Base-by-base conservation (phyloP, 1,284 basidiomycete genomes). In the Boletus sp. region DNA sequence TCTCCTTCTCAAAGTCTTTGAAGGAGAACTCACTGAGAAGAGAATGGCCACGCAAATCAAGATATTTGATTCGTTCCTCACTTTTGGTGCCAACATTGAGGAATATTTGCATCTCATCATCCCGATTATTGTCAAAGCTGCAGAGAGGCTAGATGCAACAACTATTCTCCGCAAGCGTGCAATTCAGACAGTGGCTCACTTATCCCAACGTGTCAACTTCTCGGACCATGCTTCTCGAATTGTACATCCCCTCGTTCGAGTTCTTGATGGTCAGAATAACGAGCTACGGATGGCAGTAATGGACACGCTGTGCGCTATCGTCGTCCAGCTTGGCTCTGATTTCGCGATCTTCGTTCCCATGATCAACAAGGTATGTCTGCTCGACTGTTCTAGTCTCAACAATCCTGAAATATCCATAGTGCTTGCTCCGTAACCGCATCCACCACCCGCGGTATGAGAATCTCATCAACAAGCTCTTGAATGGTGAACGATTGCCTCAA, bases 161-260 rank as follows among this genome's bases (percentile, higher is more conserved):
- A 78, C 81, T 2, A 72, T 81, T 25, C 72, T 99, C 39, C 84
- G 95, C 36, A 93, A 91, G 67, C 82, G 86, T 39, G 94, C 95
- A 0, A 88, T 99, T 41, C 82, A 90, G 53, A 95, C 93, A 0
- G 90, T 98, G 16, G 94, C 94, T 37, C 89, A 91, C 25, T 72
- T 99, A 16, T 94, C 93, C 13, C 81, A 88, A 55, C 84, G 95
- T 55, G 93, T 99, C 60, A 98, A 99, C 70, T 97, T 99, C 65
- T 94, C 91, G n/a, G 96, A 99, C 63, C 94, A 99, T 61, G 94
- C 95, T 8, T 96, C 94, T 16, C 82, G 95, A 39, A 97, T 99
- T 60, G 91, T 99, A 20, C 96, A 98, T 62, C 95, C 96, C 2
- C 76, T 99, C 13, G 88, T 94, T 33, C 82, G 96, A 38, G 89